Conservation (phyloP, 1,139 yeast genomes). For the Kluyveromyces marxianus region DNA sequence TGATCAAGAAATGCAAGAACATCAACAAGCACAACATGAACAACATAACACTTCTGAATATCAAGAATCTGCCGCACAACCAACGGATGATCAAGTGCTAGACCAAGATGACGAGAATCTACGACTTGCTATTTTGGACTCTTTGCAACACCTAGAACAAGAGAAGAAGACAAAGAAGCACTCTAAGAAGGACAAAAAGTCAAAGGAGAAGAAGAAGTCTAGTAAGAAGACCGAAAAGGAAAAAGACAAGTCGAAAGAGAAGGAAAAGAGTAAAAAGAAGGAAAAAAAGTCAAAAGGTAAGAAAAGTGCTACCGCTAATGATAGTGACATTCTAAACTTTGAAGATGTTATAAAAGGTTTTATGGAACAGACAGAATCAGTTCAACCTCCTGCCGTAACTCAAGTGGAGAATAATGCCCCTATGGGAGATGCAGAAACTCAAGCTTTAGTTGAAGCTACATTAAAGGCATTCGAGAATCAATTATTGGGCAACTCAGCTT, state of each 20-base stretch:
- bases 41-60: neutral
- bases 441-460: conserved; percentile 29
- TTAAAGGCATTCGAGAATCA: conserved; percentile 29
- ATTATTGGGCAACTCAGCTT: conserved; percentile 14
- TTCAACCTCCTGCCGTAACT: neutral
- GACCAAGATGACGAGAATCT: conserved; percentile 30
- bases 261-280: conserved; percentile 9
- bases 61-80: conserved; percentile 3
- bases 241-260: conserved; percentile 10
- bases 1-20: conserved; percentile 8
- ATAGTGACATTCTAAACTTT: conserved; percentile 17
- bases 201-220: conserved; percentile 10
- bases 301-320: conserved; percentile 6
- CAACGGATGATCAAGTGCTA: conserved; percentile 15
- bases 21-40: neutral
- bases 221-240: conserved; percentile 10
- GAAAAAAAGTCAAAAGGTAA: conserved; percentile 2
- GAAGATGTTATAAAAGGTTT: conserved; percentile 29
- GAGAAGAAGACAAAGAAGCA: conserved; percentile 9
- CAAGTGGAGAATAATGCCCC: neutral
- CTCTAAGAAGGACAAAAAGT: conserved; percentile 9
- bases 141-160: conserved; percentile 21
- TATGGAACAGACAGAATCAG: conserved; percentile 16
- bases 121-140: conserved; percentile 27
- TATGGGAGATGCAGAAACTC: conserved; percentile 24